Base-by-base conservation (phyloP, 306 rosid genomes). In the Elaeagnus macrophylla region DNA sequence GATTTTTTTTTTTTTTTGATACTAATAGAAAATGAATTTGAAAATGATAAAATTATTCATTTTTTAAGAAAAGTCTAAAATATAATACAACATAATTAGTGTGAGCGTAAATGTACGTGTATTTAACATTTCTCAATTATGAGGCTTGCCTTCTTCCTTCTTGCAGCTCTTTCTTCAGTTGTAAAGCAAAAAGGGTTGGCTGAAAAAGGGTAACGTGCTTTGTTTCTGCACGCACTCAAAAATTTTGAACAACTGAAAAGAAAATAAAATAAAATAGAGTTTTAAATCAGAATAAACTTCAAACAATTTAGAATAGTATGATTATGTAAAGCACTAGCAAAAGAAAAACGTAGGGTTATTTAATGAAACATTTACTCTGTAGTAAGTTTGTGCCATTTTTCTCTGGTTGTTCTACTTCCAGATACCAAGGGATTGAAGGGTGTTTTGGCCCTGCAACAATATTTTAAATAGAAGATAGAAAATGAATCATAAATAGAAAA, bases 81-180 rank as follows among this genome's bases (percentile, higher is more conserved):
- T n/a, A n/a, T n/a, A n/a, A n/a, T n/a, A n/a, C n/a, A n/a, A n/a
- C n/a, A n/a, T n/a, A n/a, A n/a, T n/a, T n/a, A n/a, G n/a, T n/a
- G n/a, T n/a, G n/a, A n/a, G n/a, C n/a, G n/a, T n/a, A n/a, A n/a
- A n/a, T n/a, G n/a, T n/a, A n/a, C n/a, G n/a, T n/a, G n/a, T n/a
- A n/a, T n/a, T n/a, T n/a, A n/a, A n/a, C n/a, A n/a, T n/a, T n/a
- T n/a, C n/a, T n/a, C n/a, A n/a, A n/a, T 20, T 20, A 20, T 2
- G 61, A 49, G 38, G 11, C 67, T 65, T 84, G 73, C 99, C 96
- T 82, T 82, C 71, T 87, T 82, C 80, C 99, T 84, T 70, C 77
- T 82, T 51, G 82, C 85, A 49, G 96, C 95, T 59, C 99, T 81
- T 68, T 91, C 95, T 56, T 87, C 99, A 13, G 99, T 91, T 71